These are phyloP conservation scores for Pachyrhizus erosus DNA, from an alignment of 306 rosid genomes.

Conservation along the genomic window DNA sequence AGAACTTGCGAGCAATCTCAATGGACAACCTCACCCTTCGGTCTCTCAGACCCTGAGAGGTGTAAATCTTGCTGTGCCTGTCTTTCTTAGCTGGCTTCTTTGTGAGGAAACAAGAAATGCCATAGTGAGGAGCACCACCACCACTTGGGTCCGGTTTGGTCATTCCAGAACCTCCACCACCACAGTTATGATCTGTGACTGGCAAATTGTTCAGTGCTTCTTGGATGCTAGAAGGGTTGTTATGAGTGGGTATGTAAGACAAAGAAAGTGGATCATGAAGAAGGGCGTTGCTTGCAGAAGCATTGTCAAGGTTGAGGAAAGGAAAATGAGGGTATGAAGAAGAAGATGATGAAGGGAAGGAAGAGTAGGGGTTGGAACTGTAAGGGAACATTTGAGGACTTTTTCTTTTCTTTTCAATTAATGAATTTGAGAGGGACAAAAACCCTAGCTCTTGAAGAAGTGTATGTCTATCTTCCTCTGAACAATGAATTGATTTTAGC, in stretches of 20 bases:
- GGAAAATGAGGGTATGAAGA: conserved; percentile 50
- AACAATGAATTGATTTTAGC: conserved; percentile 16
- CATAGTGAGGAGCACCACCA: conserved; percentile 23
- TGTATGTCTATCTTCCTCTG: conserved; percentile 44
- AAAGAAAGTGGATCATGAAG: conserved; percentile 50
- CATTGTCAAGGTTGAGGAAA: conserved; percentile 43
- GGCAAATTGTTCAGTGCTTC: conserved; percentile 47
- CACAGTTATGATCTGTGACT: conserved; percentile 38
- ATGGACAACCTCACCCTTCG: conserved; percentile 88
- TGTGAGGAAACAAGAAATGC: conserved; percentile 42
- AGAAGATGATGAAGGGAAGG: conserved; percentile 48
- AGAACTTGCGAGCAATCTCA: conserved; percentile 85
- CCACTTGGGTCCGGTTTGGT: conserved; percentile 33
- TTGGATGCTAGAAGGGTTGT: conserved; percentile 31
- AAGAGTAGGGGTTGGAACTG: conserved; percentile 55
- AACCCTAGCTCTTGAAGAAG: conserved; percentile 51
- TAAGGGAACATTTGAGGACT: conserved; percentile 63
- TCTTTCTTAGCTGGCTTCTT: conserved; percentile 67
- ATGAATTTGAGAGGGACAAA: not conserved
- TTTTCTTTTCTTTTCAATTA: not conserved
- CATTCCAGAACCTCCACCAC: conserved; percentile 25
- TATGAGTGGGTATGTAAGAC: conserved; percentile 48
- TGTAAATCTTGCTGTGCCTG: conserved; percentile 92
- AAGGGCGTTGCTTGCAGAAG: conserved; percentile 40
- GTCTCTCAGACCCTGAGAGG: conserved; percentile 91